These are phyloP conservation scores for Leucosporidium yakuticum DNA, from an alignment of 768 basidiomycete genomes.

Conservation along the genomic window DNA sequence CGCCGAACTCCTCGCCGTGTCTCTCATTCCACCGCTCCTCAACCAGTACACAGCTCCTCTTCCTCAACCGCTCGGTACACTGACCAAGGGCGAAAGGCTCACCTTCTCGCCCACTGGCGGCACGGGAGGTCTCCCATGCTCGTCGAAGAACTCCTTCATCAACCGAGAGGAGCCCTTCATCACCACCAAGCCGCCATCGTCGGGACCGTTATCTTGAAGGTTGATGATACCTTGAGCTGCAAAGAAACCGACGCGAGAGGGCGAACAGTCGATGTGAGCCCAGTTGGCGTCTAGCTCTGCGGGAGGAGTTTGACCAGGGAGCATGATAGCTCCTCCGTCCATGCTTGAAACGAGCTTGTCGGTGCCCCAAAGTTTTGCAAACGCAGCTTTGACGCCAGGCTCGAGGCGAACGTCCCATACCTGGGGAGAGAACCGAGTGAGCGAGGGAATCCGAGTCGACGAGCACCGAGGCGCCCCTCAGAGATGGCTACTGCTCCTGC, in stretches of 20 bases:
- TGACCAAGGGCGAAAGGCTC: too few relatives aligned
- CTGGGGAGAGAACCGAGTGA: too few relatives aligned
- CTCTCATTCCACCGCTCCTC: too few relatives aligned
- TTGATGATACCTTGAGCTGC: conserved; percentile 38
- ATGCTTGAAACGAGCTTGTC: conserved; percentile 40
- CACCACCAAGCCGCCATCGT: conserved; percentile 41
- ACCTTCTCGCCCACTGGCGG: background rate
- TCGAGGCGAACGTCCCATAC: conserved; percentile 32
- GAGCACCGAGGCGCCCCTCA: too few relatives aligned
- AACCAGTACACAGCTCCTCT: too few relatives aligned
- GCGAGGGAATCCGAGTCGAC: too few relatives aligned
- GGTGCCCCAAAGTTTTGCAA: conserved; percentile 41
- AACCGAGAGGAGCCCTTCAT: conserved; percentile 25
- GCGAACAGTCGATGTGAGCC: conserved; percentile 37
- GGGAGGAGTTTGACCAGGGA: conserved; percentile 4
- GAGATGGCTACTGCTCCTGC: too few relatives aligned
- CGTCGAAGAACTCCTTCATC: conserved; percentile 30
- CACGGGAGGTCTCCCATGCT: background rate
- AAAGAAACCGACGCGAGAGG: conserved; percentile 16
- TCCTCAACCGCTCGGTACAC: too few relatives aligned
- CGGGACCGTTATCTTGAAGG: conserved; percentile 34
- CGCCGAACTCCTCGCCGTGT: background rate
- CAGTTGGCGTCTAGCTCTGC: background rate
- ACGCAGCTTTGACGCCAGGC: conserved; percentile 37
- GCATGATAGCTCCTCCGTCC: conserved; percentile 34